Evolutionary conservation across 129 eudicot species (phyloP).

Genomic region (Daucus carota): DNA sequence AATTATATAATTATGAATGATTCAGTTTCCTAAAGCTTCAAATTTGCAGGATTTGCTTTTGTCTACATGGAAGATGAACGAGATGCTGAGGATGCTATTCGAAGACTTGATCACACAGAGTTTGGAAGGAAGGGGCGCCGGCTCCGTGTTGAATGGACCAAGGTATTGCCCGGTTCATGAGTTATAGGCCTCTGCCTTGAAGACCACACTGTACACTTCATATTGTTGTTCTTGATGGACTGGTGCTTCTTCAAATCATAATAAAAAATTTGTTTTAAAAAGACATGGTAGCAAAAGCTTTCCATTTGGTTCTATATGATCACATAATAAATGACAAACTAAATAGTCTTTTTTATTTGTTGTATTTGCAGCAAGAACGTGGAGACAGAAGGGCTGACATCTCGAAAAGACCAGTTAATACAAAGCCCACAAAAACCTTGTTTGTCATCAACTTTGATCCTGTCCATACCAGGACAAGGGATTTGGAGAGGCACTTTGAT

Average conservation of each 20-base stretch:
- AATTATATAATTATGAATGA: not conserved
- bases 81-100: constrained; percentile 63
- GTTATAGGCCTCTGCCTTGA: not conserved
- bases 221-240: not conserved
- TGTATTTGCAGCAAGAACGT: constrained; percentile 51
- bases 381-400: constrained; percentile 45
- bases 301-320: not conserved
- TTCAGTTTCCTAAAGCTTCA: constrained; percentile 14
- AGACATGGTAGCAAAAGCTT: not conserved
- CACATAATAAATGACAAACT: not conserved
- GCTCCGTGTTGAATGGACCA: constrained; percentile 73
- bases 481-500: constrained; percentile 61
- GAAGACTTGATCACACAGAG: constrained; percentile 52
- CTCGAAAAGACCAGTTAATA: constrained; percentile 35
- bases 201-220: not conserved
- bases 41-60: constrained; percentile 55
- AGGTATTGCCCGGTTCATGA: constrained; percentile 26
- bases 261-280: not conserved
- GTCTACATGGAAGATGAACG: constrained; percentile 76
- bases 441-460: constrained; percentile 71
- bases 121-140: constrained; percentile 73
- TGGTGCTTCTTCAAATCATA: not conserved
- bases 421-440: constrained; percentile 57
- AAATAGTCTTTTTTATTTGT: not conserved
- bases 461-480: constrained; percentile 45